These are phyloP conservation scores for Neurospora sp. DNA, from an alignment of 495 filamentous ascomycete genomes.

Conservation along the genomic window DNA sequence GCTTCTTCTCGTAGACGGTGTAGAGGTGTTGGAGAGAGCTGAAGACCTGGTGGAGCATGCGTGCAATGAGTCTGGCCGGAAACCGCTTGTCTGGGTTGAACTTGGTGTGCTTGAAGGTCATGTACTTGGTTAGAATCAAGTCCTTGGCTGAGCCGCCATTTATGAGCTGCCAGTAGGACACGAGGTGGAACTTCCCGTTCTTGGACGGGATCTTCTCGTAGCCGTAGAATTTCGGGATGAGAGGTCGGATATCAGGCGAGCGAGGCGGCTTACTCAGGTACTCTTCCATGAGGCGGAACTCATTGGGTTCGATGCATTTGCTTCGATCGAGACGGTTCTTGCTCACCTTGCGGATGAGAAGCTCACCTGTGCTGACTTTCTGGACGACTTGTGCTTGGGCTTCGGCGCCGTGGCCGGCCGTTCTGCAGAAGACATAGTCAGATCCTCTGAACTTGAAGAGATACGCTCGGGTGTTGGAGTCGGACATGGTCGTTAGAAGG, in stretches of 20 bases:
- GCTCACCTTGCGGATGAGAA: constrained; percentile 3
- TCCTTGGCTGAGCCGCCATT: not conserved
- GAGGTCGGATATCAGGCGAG: not conserved
- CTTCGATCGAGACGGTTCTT: not conserved
- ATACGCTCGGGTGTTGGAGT: not conserved
- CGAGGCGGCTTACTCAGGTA: not conserved
- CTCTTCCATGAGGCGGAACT: not conserved
- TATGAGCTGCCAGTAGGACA: constrained; percentile 3
- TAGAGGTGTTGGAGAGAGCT: constrained; percentile 1
- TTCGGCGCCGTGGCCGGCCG: not conserved
- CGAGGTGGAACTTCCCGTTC: not conserved
- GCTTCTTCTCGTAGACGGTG: not conserved
- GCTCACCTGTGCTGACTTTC: not conserved
- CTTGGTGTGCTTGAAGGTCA: not conserved
- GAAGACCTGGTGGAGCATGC: constrained; percentile 2
- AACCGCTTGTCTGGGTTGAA: not conserved
- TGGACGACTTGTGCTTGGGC: not conserved
- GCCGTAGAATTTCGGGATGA: not conserved
- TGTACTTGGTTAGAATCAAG: not conserved
- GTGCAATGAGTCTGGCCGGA: not conserved
- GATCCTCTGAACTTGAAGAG: not conserved
- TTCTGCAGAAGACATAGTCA: not conserved
- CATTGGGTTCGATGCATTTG: not conserved
- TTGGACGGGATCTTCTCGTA: constrained; percentile 1
- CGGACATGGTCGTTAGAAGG: not conserved